Base-by-base conservation (phyloP, 2,329 filamentous ascomycete species). In the Clarireedia paspali region DNA sequence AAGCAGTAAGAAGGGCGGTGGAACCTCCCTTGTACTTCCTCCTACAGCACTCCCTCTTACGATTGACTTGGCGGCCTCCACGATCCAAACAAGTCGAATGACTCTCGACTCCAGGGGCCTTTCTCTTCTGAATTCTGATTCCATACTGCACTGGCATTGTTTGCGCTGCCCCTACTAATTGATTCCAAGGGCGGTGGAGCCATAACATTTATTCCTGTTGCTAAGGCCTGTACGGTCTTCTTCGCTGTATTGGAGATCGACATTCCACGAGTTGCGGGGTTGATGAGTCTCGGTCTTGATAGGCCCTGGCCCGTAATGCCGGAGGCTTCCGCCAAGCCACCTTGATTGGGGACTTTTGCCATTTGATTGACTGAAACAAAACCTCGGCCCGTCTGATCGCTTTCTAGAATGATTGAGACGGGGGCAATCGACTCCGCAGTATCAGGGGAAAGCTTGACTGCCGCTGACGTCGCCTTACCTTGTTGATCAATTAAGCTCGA, bases 101-200 rank as follows among this genome's bases (percentile, higher is more conserved):
- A 63, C 58, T 71, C 68, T 38, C 66, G 62, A 59, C 68, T 70
- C 70, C 70, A 71, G 5, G 70, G 65, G 1, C 68, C 68, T 9
- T 38, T 50, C 4, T 14, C 15, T 17, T 17, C 53, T 23, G 14
- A 3, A 27, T 50, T 38, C 30, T 3, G 30, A 26, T 14, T 12
- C 7, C 27, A 26, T 12, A 5, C 4, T 27, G 12, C 45, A 42
- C 15, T 3, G 23, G 24, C 20, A 20, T 40, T 24, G 12, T 42
- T 27, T 34, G 17, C 15, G 15, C 12, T 26, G 12, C 23, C 34
- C 36, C 30, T n/a, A 23, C 53, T 39, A 30, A 36, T 27, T 26
- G 14, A 30, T 20, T n/a, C 50, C 34, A 45, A 30, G 20, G 23
- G 20, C 39, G 26, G 52, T 55, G 59, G 55, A 40, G 42, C 58